Conservation (phyloP, 768 basidiomycete genomes). For the Krasilnikovozyma curviuscula region DNA sequence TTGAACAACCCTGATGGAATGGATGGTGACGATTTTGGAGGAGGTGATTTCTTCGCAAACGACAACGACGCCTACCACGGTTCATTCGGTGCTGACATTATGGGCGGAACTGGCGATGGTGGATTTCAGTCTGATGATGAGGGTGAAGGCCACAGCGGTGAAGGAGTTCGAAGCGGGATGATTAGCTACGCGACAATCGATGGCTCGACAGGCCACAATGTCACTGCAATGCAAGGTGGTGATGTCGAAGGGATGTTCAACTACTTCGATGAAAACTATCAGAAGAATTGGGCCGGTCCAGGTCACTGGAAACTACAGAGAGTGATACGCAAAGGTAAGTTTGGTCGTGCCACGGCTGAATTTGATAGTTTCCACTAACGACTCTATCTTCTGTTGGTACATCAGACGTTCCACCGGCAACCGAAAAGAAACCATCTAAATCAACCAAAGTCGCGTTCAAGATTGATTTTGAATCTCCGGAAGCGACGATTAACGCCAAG, state of each 20-base stretch:
- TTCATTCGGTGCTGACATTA: conserved; percentile 25
- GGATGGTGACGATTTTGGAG: conserved; percentile 16
- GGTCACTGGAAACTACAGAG: conserved; percentile 93
- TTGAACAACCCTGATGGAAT: conserved; percentile 9
- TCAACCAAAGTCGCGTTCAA: conserved; percentile 19
- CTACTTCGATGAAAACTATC: conserved; percentile 63
- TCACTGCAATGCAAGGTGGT: too few relatives aligned
- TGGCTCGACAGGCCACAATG: too few relatives aligned
- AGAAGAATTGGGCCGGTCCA: conserved; percentile 96
- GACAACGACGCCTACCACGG: conserved; percentile 40
- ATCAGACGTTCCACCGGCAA: not conserved
- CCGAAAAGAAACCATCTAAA: not conserved
- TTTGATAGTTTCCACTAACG: too few relatives aligned
- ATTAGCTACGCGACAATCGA: too few relatives aligned
- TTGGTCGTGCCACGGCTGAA: not conserved
- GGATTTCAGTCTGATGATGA: conserved; percentile 15
- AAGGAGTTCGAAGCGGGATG: too few relatives aligned
- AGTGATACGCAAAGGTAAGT: conserved; percentile 29
- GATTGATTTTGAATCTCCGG: conserved; percentile 29
- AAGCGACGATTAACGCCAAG: conserved; percentile 16
- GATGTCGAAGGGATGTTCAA: conserved; percentile 43
- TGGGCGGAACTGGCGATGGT: conserved; percentile 5
- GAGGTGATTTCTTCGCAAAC: conserved; percentile 50
- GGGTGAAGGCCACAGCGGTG: conserved; percentile 24
- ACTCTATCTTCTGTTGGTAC: not conserved